Percentiles rank a stretch among this genome's conserved stretches.
Evolutionary conservation across 306 rosid species (phyloP).

Genomic region (Pyrus bretschneideri): DNA sequence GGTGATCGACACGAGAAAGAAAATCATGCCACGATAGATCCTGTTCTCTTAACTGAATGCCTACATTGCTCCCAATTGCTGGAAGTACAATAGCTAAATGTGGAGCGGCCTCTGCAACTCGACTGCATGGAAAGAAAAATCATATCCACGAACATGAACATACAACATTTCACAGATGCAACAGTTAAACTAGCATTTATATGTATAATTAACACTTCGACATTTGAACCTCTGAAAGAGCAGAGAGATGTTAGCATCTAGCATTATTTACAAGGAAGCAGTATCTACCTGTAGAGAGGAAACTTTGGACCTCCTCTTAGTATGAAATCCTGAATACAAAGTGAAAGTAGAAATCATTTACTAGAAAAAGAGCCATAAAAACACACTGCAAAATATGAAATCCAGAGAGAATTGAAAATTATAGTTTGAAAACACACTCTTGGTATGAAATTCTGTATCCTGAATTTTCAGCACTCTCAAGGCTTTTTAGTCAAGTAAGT

Average conservation of each 20-base stretch:
- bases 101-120: constrained; percentile 59
- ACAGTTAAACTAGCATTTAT: background rate
- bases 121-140: constrained; percentile 40
- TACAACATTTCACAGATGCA: background rate
- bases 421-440: too few species aligned
- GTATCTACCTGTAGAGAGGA: constrained; percentile 75
- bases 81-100: constrained; percentile 74
- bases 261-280: background rate
- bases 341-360: constrained; percentile 10
- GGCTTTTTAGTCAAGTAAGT: background rate
- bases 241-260: background rate
- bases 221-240: background rate
- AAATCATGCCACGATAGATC: constrained; percentile 69
- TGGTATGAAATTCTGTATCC: too few species aligned
- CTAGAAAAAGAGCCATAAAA: background rate
- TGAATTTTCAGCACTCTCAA: background rate
- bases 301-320: constrained; percentile 67
- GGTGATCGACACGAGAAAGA: constrained; percentile 39
- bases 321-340: constrained; percentile 76
- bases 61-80: constrained; percentile 44
- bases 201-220: background rate
- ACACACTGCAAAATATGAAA: background rate
- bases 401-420: background rate
- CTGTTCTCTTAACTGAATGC: constrained; percentile 45
- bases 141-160: background rate